A percentile compares a stretch with the other conserved stretches of the same genome.
These are phyloP conservation scores for Scedosporium aurantiacum DNA, from an alignment of 2,329 filamentous ascomycete species.

Conservation along the genomic window DNA sequence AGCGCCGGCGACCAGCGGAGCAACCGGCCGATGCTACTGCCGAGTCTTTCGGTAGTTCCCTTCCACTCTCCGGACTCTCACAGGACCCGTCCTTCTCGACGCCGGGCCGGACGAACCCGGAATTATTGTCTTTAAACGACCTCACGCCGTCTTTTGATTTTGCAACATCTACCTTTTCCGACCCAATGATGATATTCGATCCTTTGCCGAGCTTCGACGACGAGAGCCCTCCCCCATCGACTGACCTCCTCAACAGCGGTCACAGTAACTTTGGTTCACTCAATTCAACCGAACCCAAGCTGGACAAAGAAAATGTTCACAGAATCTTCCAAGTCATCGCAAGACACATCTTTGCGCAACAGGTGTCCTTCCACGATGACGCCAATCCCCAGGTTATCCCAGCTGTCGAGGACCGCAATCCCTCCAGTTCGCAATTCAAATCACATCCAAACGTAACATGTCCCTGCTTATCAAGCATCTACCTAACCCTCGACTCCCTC, in stretches of 20 bases:
- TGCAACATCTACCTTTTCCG: not conserved
- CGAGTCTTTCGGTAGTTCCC: not conserved
- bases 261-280: not conserved
- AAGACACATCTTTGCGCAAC: not conserved
- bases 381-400: not conserved
- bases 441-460: slow-evolving; percentile 19
- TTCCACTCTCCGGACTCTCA: not conserved
- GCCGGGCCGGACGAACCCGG: not conserved
- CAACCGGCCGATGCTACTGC: not conserved
- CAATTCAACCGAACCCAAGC: not conserved
- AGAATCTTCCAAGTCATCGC: not conserved
- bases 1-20: slow-evolving; percentile 28
- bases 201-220: not conserved
- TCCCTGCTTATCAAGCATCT: slow-evolving; percentile 37
- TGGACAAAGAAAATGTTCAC: not conserved
- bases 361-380: not conserved
- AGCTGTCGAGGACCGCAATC: not conserved
- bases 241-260: not conserved
- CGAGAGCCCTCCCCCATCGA: not conserved
- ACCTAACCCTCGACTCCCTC: slow-evolving; percentile 39
- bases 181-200: not conserved
- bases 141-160: not conserved
- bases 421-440: not conserved
- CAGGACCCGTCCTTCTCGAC: not conserved
- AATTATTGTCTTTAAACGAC: not conserved